phyloP scores from a whole-genome alignment of 352 stramenopile genomes.

The Aphanomyces astaci region DNA sequence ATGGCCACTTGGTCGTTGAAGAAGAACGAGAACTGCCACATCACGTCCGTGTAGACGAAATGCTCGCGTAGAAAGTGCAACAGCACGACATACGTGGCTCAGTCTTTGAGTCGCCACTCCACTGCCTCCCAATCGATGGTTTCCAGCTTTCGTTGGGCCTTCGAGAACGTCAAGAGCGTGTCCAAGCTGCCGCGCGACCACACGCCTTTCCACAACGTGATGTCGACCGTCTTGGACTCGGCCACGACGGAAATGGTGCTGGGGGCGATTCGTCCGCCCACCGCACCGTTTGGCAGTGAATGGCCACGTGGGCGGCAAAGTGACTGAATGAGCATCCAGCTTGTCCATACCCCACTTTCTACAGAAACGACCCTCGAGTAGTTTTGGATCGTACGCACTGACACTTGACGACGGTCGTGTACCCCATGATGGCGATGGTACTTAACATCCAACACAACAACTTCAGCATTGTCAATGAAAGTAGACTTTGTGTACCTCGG shows the following conservation, averaged over 20 bases:
- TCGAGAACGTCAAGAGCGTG: slow-evolving; percentile 35
- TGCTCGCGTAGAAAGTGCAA: slow-evolving; percentile 32
- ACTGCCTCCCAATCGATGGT: slow-evolving; percentile 31
- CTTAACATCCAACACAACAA: no score
- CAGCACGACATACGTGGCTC: slow-evolving; percentile 33
- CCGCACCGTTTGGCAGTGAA: slow-evolving; percentile 33
- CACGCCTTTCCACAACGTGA: slow-evolving; percentile 52
- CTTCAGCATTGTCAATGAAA: no score
- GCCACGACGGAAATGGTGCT: slow-evolving; percentile 31
- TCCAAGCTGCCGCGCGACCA: slow-evolving; percentile 35
- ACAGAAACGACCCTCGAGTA: no score
- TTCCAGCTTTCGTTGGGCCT: slow-evolving; percentile 26
- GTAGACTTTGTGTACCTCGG: slow-evolving; percentile 5
- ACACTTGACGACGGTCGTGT: background rate
- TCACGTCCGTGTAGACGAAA: slow-evolving; percentile 31
- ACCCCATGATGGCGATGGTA: slow-evolving; percentile 12
- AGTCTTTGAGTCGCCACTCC: slow-evolving; percentile 39
- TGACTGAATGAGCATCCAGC: slow-evolving; percentile 41
- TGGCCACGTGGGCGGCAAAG: slow-evolving; percentile 42
- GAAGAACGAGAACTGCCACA: slow-evolving; percentile 50
- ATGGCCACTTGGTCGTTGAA: slow-evolving; percentile 37
- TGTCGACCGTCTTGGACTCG: slow-evolving; percentile 35
- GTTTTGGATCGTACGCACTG: no score
- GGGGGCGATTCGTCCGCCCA: slow-evolving; percentile 17
- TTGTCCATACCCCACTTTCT: no score